A percentile compares a stretch with the other conserved stretches of the same genome.
Conservation (phyloP, 1,284 basidiomycete species). For the Cystobasidium sp. region DNA sequence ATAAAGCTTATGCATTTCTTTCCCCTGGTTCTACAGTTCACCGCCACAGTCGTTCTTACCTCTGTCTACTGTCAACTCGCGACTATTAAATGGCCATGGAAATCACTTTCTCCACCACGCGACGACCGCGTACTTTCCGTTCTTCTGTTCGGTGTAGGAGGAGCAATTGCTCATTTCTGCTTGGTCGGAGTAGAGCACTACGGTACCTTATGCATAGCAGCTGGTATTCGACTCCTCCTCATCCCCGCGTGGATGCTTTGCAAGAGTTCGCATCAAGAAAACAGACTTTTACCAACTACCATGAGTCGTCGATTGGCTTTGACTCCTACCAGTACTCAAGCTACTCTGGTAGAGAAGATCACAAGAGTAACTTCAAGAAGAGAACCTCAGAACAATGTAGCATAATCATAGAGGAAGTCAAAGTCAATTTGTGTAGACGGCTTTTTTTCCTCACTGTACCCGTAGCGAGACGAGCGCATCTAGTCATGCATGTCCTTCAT, state of each 20-base stretch:
- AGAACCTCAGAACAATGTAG: conserved; percentile 1
- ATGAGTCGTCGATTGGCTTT: conserved; percentile 4
- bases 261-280: conserved; percentile 22
- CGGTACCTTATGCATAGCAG: conserved; percentile 34
- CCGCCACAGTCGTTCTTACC: conserved; percentile 39
- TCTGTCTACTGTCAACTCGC: conserved; percentile 37
- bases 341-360: conserved; percentile 18
- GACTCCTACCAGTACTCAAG: conserved; percentile 2
- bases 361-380: not conserved
- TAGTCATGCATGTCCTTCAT: too few species aligned
- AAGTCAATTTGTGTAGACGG: not conserved
- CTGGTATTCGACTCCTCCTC: conserved; percentile 21
- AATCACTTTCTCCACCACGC: conserved; percentile 21
- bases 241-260: conserved; percentile 29
- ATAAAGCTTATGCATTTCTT: too few species aligned
- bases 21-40: conserved; percentile 8
- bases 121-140: conserved; percentile 32
- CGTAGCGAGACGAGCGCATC: too few species aligned
- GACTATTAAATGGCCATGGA: conserved; percentile 20
- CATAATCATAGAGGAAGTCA: conserved; percentile 1
- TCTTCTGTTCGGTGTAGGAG: conserved; percentile 27
- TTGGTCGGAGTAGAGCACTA: conserved; percentile 23
- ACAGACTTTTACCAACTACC: conserved; percentile 21
- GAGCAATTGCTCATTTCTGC: conserved; percentile 15
- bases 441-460: not conserved